Base-by-base conservation (phyloP, 176 grass and related monocot genomes). In the Aegilops bicornis region DNA sequence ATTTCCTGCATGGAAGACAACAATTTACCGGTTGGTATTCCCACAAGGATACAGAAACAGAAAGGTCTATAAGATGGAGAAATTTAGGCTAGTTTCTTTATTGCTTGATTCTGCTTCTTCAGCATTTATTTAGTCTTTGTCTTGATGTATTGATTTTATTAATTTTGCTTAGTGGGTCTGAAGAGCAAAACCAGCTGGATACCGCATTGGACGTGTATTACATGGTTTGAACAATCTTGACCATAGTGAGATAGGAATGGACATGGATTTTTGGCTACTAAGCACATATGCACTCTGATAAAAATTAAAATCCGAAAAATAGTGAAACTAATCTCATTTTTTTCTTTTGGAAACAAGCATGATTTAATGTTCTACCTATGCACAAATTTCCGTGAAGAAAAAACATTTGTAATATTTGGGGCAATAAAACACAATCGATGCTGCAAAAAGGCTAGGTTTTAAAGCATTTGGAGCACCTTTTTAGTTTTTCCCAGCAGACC, bases 201-300 rank as follows among this genome's bases (percentile, higher is more conserved):
- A 52, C 22, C 20, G 16, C 76, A 88, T 33, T 60, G 17, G 37
- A 66, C 0, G 70, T 64, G 50, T 29, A 73, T 22, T 63, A 64
- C 25, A 77, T 85, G 48, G 22, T 79, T 78, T 64, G 24, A 2
- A 64, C 56, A 10, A 24, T 80, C 73, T 83, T 86, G 17, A 56
- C 65, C 39, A 54, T 73, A 42, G 29, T 62, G 64, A 43, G 80
- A 82, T 14, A 30, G 7, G 39, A 69, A 56, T 59, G 56, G 56
- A 59, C 56, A 22, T 59, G 56, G 56, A 59, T 59, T 59, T 59
- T 59, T 59, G 56, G 19, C 56, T 9, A 59, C 56, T 20, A 20
- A 59, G 56, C 56, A 59, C 56, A 59, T 22, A 22, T 22, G 20
- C 56, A 59, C 56, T 20, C 20, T 22, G 56, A 59, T 59, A 20